Evolutionary conservation across 2,329 filamentous ascomycete species (phyloP), one percentile per base, ranked within the genome.

Genomic region (Diaporthe longicolla): DNA sequence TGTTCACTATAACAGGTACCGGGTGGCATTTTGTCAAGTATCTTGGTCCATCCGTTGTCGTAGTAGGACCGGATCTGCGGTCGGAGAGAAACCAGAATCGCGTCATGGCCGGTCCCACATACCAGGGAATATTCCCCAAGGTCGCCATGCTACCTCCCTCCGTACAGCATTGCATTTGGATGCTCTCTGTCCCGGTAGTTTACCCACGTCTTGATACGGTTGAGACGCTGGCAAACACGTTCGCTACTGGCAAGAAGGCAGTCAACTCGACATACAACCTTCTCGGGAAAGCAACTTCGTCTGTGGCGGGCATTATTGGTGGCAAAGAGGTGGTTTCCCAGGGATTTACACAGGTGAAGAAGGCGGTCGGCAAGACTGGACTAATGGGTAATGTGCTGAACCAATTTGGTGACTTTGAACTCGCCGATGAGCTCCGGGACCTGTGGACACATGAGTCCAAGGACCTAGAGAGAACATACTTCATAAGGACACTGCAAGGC

Each of bases 1-100:
- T 99, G 8, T 99, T 99, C 84, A 98, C 96, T 1, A 93, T 99
- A 72, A 98, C 97, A 0, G 96, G 97, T n/a, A 93, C 93, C 26
- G 97, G 97, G 10, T 99, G 97, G 97, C 97, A 99, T 83, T 99
- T 98, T 82, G 91, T 99, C 84, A 99, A 99, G 84, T 98, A 94
- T 79, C 90, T 99, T 8, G 97, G 97, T 0, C 97, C 97, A 0
- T 94, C 94, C 6, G 92, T 99, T 17, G 95, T 95, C 0, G 93
- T 97, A 0, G 93, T 98, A 68, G 97, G 96, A 0, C 93, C 94
- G 2, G 97, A 99, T 82, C 96, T 95, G 78, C 92, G 97, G 70
- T 98, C 95, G 7, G 97, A 99, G 84, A 89, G 97, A 69, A 98
- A 94, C 70, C 94, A 95, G 75, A 92, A 93, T 75, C 95, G 97